Evolutionary conservation across 164 flowering plant genomes (phyloP), one percentile per base, ranked within the genome.

Genomic region (Houttuynia cordata): DNA sequence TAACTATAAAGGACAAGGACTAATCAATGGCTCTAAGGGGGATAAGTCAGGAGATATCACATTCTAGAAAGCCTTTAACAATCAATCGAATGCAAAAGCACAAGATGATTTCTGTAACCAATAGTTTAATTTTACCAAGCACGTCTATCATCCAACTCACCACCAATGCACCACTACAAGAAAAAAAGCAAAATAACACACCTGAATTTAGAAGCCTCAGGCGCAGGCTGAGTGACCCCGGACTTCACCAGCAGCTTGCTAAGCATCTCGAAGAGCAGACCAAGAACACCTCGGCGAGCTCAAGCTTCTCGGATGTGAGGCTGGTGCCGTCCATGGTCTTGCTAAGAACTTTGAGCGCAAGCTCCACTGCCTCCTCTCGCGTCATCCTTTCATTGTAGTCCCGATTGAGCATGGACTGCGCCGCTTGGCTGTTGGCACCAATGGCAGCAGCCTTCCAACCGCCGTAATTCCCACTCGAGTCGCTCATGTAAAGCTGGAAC

Each of bases 401-500:
- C 62, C 62, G 66, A 60, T 68, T 57, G 15, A 62, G 70, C 70
- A 68, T 68, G 13, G 70, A 68, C 24, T 68, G 65, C 6, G 70
- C 69, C 8, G 69, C 64, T 30, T 67, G 64, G 55, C 55, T 62
- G 24, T 68, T 68, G 15, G 66, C 62, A 22, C 70, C 66, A 51
- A 63, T 62, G n/a, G 70, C 66, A 3, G 65, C 66, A 24, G 70
- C 70, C 47, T 68, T 68, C 70, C 70, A 68, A 13, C 66, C 70
- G 1, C 62, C 62, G 20, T 62, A 68, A 39, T 62, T 68, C 42
- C 70, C 70, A 3, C 57, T 57, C 41, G 66, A 66, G 24, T 68
- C 70, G 20, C 66, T 68, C 66, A 57, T 57, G 23, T 68, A 68
- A 19, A 68, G 60, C 52, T 62, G 70, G 45, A 68, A 57, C 70